Evolutionary conservation across 2,329 filamentous ascomycete species (phyloP).

Genomic region (Botrytis fragariae): DNA sequence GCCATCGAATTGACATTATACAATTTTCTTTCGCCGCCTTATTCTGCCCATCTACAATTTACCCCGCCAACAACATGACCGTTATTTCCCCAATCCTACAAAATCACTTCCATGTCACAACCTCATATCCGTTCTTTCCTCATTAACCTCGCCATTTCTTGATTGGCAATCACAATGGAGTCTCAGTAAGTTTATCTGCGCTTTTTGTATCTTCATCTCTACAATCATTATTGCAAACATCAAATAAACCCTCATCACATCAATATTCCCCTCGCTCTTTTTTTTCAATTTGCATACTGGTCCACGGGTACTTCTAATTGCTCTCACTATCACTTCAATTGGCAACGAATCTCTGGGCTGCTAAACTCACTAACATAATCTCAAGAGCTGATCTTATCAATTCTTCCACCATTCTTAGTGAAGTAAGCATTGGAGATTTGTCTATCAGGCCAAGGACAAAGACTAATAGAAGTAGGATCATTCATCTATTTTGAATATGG

Average conservation of each 20-base stretch:
- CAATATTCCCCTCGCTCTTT: neutral
- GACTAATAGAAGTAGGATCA: neutral
- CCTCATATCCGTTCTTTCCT: neutral
- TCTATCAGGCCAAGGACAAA: neutral
- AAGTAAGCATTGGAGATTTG: neutral
- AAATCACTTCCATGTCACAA: neutral
- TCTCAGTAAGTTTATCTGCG: neutral
- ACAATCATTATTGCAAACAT: neutral
- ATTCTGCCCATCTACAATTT: neutral
- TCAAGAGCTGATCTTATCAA: neutral
- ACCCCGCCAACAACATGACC: constrained; percentile 1
- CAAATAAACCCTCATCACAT: neutral
- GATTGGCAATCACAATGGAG: neutral
- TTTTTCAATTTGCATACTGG: neutral
- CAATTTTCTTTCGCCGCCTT: constrained; percentile 2
- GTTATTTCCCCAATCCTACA: neutral
- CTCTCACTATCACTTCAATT: neutral
- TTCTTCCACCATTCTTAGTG: no score
- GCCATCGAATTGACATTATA: neutral
- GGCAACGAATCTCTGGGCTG: neutral
- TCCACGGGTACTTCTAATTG: neutral
- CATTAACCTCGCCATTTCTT: neutral
- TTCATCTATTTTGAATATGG: neutral
- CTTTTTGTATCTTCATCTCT: neutral
- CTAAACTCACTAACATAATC: neutral